These are phyloP conservation scores for Chaetomium sp. DNA, from an alignment of 2,329 filamentous ascomycete genomes.

Conservation along the genomic window DNA sequence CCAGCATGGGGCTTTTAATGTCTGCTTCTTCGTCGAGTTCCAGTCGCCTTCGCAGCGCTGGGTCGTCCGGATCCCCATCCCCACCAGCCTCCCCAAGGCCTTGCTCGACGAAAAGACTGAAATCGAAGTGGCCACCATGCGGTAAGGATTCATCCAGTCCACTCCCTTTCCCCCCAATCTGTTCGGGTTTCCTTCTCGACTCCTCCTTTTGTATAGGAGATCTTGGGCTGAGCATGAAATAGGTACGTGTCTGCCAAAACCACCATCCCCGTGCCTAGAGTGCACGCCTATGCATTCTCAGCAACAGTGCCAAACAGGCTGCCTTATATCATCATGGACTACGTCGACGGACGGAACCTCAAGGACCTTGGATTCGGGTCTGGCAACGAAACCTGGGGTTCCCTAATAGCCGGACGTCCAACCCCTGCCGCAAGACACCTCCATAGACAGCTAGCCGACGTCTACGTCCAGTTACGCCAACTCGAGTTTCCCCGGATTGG, in stretches of 20 bases:
- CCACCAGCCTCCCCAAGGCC: neutral
- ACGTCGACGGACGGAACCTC: conserved; percentile 12
- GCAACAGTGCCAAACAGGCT: conserved; percentile 9
- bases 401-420: neutral
- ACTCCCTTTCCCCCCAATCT: neutral
- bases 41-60: conserved; percentile 7
- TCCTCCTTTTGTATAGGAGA: neutral
- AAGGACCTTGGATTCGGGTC: conserved; percentile 6
- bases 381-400: conserved; percentile 4
- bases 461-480: conserved; percentile 18
- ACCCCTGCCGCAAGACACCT: conserved; percentile 5
- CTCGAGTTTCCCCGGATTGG: conserved; percentile 16
- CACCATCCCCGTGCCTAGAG: conserved; percentile 16
- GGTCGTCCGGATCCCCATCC: conserved; percentile 16
- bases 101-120: conserved; percentile 20
- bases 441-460: conserved; percentile 12
- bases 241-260: conserved; percentile 19
- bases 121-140: conserved; percentile 20
- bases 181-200: neutral
- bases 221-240: neutral
- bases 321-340: conserved; percentile 22
- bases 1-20: conserved; percentile 11
- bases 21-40: conserved; percentile 21
- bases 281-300: conserved; percentile 19
- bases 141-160: neutral